Percentiles rank a stretch among this genome's conserved stretches.
Evolutionary conservation across 2,329 filamentous ascomycete genomes (phyloP).

Genomic region (Neonectria magnoliae): DNA sequence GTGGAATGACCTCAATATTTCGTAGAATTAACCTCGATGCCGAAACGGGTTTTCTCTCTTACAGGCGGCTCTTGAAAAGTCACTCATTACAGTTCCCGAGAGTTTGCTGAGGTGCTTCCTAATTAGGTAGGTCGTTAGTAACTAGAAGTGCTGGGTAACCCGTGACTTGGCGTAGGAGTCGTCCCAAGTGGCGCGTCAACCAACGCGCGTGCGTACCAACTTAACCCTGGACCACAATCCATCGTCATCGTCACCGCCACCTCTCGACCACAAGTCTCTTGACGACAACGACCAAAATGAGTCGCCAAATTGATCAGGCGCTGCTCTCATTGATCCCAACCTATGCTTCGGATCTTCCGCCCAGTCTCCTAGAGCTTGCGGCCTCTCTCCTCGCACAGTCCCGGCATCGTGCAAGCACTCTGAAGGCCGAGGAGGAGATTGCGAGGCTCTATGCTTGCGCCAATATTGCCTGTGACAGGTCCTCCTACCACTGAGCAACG

Average conservation of each 20-base stretch:
- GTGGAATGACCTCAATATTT: not conserved
- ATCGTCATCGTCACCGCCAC: slow-evolving; percentile 16
- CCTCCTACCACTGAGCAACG: slow-evolving; percentile 22
- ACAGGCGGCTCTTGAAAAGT: not conserved
- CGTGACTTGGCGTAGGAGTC: slow-evolving; percentile 23
- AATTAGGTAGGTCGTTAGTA: not conserved
- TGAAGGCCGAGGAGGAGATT: slow-evolving; percentile 89
- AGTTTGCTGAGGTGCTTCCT: slow-evolving; percentile 2
- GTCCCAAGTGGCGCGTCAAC: slow-evolving; percentile 11
- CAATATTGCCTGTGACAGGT: slow-evolving; percentile 90
- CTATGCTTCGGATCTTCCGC: slow-evolving; percentile 72
- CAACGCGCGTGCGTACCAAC: slow-evolving; percentile 13
- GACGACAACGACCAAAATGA: slow-evolving; percentile 63
- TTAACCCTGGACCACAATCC: not conserved
- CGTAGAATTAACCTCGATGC: not conserved
- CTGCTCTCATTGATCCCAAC: slow-evolving; percentile 80
- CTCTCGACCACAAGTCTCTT: not conserved
- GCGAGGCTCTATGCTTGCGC: slow-evolving; percentile 86
- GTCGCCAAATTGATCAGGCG: slow-evolving; percentile 76
- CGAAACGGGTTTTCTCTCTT: not conserved
- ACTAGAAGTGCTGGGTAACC: slow-evolving; percentile 1
- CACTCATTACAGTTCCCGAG: not conserved
- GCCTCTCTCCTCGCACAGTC: slow-evolving; percentile 83
- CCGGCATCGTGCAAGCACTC: slow-evolving; percentile 76
- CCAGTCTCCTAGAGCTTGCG: slow-evolving; percentile 76